A percentile compares a stretch with the other conserved stretches of the same genome.
phyloP scores from a whole-genome alignment of 495 filamentous ascomycete species.

The Lasiosphaeriaceae sp. region DNA sequence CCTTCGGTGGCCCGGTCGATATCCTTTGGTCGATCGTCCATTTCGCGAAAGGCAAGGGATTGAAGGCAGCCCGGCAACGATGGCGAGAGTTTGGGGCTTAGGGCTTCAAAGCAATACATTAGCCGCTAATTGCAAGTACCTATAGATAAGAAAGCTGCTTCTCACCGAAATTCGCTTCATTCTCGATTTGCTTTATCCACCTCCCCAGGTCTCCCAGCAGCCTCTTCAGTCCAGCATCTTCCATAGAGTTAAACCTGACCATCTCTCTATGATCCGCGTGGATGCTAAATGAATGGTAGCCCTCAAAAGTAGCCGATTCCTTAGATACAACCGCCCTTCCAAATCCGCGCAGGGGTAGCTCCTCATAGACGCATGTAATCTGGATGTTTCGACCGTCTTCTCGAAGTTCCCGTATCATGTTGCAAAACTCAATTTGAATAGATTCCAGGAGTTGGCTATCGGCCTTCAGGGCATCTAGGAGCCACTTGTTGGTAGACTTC shows the following conservation, averaged over 20 bases:
- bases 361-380: slow-evolving; percentile 33
- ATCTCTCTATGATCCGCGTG: slow-evolving; percentile 41
- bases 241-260: slow-evolving; percentile 31
- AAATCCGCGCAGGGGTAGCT: slow-evolving; percentile 18
- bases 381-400: slow-evolving; percentile 15
- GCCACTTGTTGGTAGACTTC: slow-evolving; percentile 20
- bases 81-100: slow-evolving; percentile 1
- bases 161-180: too few relatives aligned
- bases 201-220: slow-evolving; percentile 22
- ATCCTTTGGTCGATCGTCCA: slow-evolving; percentile 20
- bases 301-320: slow-evolving; percentile 32
- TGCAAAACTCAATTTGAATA: slow-evolving; percentile 23
- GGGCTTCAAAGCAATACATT: slow-evolving; percentile 6
- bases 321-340: slow-evolving; percentile 34
- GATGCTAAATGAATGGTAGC: slow-evolving; percentile 26
- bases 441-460: slow-evolving; percentile 23
- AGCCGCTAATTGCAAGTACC: slow-evolving; percentile 7
- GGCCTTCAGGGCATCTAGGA: slow-evolving; percentile 14
- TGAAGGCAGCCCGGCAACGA: slow-evolving; percentile 21
- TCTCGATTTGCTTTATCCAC: slow-evolving; percentile 2
- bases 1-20: slow-evolving; percentile 10
- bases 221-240: slow-evolving; percentile 35
- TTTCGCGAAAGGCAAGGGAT: slow-evolving; percentile 22
- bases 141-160: too few relatives aligned
- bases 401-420: slow-evolving; percentile 23